Conservation (phyloP, 352 stramenopile genomes). For the Phytophthora colocasiae region DNA sequence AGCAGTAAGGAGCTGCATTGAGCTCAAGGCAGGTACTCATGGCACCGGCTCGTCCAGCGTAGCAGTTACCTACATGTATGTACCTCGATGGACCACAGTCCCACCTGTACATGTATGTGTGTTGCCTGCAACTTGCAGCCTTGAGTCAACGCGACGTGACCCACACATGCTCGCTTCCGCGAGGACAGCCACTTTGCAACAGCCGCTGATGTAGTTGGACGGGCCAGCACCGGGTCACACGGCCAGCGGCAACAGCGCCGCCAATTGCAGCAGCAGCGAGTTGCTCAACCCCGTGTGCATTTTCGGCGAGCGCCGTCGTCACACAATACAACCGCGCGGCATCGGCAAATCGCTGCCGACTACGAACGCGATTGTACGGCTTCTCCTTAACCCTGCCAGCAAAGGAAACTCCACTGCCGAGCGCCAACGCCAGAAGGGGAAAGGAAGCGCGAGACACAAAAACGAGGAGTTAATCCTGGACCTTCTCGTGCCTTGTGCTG, state of each 20-base stretch:
- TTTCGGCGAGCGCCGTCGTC: conserved; percentile 18
- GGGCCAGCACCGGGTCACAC: conserved; percentile 18
- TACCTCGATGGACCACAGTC: conserved; percentile 5
- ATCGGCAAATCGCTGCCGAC: conserved; percentile 39
- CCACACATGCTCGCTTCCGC: conserved; percentile 34
- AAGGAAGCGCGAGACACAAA: conserved; percentile 44
- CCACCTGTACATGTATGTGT: neutral
- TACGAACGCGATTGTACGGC: conserved; percentile 35
- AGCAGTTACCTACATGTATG: conserved; percentile 1
- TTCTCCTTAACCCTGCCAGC: conserved; percentile 41
- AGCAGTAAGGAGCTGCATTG: conserved; percentile 4
- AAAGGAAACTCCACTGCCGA: conserved; percentile 36
- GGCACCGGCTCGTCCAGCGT: conserved; percentile 13
- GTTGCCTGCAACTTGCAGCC: neutral
- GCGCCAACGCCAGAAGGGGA: conserved; percentile 46
- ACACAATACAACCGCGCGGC: conserved; percentile 36
- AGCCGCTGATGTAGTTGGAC: conserved; percentile 27
- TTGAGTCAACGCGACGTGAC: conserved; percentile 19
- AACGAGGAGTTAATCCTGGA: conserved; percentile 40
- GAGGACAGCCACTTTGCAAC: conserved; percentile 41
- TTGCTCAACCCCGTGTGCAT: conserved; percentile 6
- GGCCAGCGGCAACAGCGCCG: conserved; percentile 2
- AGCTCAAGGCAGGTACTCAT: neutral
- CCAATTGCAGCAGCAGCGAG: conserved; percentile 1
- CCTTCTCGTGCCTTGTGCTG: conserved; percentile 26